phyloP scores from a whole-genome alignment of 2,329 filamentous ascomycete species.

The Colletotrichum tamarilloi region DNA sequence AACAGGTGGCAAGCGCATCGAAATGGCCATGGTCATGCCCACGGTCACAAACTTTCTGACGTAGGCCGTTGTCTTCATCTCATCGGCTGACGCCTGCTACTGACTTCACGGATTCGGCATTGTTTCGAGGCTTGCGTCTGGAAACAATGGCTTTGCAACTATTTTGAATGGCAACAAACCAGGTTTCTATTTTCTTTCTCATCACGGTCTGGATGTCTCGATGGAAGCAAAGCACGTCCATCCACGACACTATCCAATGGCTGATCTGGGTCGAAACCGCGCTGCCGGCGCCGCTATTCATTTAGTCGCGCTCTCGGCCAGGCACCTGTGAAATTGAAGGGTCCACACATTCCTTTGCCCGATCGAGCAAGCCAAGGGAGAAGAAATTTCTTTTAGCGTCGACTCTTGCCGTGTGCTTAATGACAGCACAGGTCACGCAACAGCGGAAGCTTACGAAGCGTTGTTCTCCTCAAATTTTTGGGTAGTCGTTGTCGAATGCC shows the following conservation, averaged over 20 bases:
- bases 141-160: not conserved
- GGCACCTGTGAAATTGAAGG: constrained; percentile 16
- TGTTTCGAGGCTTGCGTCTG: not conserved
- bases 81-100: not conserved
- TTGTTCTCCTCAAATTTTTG: not conserved
- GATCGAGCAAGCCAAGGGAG: not conserved
- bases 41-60: not conserved
- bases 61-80: not conserved
- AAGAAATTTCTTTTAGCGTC: not conserved
- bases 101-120: not conserved
- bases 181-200: not conserved
- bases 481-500: not conserved
- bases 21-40: no score
- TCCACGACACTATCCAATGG: not conserved
- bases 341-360: constrained; percentile 8
- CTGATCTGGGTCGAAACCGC: constrained; percentile 8
- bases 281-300: not conserved
- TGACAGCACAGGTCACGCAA: not conserved
- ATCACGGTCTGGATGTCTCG: not conserved
- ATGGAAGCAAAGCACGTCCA: not conserved
- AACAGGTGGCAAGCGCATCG: not conserved
- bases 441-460: not conserved
- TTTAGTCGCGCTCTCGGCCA: constrained; percentile 4
- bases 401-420: not conserved
- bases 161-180: not conserved